Base-by-base conservation (phyloP, 2,329 filamentous ascomycete species). In the Sphaerulina musiva region DNA sequence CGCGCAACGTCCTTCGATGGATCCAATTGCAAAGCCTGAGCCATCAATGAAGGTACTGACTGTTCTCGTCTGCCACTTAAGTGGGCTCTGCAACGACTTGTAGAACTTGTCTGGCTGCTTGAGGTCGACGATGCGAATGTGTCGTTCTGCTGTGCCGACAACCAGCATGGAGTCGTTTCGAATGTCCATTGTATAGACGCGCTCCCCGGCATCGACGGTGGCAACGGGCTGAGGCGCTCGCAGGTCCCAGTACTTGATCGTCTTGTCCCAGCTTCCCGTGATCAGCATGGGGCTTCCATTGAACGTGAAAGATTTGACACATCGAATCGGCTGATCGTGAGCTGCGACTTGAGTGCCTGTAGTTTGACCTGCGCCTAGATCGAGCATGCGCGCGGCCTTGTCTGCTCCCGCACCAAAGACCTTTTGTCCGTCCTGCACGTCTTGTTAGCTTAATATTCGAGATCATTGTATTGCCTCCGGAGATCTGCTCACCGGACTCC, bases 41-140 rank as follows among this genome's bases (percentile, higher is more conserved):
- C 89, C 87, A 69, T 98, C 92, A 11, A 85, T 84, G 71, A 98
- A 98, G 76, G 92, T 97, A 75, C 87, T 93, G 48, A 97, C 88
- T 10, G 95, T 89, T 55, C 92, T 80, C 1, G 93, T 98, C 78
- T 98, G 93, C 89, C 91, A 98, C 76, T 98, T 98, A 43, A 98
- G 80, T 2, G 93, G 93, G 68, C 89, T 95, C 74, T 95, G 89
- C 48, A 96, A 80, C 8, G 89, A 92, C 80, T 98, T 98, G 81
- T 95, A 96, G 73, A 96, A 89, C 65, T 89, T 89, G 50, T 82
- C 82, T 3, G 93, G 93, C 57, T 95, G 85, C 68, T 86, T 85
- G 52, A 98, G 81, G 73, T 95, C 90, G 74, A 98, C 79, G 59
- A 98, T 86, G 71, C 97, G 91, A 78, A 98, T 95, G 73, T 95